phyloP scores from a whole-genome alignment of 257 asterid genomes.

The Plantago ovata region DNA sequence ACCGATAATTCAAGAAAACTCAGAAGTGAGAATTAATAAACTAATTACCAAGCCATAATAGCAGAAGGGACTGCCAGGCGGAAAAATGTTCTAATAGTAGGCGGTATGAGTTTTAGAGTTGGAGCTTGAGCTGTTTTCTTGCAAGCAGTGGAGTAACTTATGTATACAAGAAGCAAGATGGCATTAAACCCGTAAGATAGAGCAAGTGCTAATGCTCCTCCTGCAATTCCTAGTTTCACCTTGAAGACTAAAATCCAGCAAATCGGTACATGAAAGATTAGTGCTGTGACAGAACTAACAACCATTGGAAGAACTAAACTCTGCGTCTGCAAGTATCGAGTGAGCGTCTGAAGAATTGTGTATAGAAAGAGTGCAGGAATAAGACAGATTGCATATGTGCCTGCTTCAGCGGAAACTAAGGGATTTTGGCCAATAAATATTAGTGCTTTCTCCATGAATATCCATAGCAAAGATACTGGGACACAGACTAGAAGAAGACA shows the following conservation, averaged over 20 bases:
- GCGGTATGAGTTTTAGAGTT: not conserved
- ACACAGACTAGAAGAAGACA: slow-evolving; percentile 36
- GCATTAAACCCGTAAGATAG: not conserved
- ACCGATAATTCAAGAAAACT: no score
- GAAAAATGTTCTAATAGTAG: not conserved
- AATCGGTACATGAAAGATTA: not conserved
- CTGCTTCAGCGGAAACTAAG: slow-evolving; percentile 56
- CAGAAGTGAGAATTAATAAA: no score
- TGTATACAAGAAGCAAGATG: not conserved
- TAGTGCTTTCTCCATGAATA: slow-evolving; percentile 53
- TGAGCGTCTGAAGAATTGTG: slow-evolving; percentile 65
- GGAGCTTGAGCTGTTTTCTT: not conserved
- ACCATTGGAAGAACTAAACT: slow-evolving; percentile 74
- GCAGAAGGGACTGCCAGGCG: not conserved
- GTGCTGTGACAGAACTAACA: not conserved
- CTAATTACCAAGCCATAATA: not conserved
- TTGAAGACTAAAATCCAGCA: not conserved
- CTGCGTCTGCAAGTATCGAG: slow-evolving; percentile 70
- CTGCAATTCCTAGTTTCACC: not conserved
- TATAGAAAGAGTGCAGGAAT: slow-evolving; percentile 68
- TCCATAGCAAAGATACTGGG: slow-evolving; percentile 52
- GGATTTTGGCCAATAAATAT: slow-evolving; percentile 62
- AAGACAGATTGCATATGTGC: slow-evolving; percentile 56
- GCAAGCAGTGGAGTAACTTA: not conserved
- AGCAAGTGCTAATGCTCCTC: not conserved